These are phyloP conservation scores for Pseudogymnoascus destructans DNA, from an alignment of 2,329 filamentous ascomycete genomes.

Conservation along the genomic window DNA sequence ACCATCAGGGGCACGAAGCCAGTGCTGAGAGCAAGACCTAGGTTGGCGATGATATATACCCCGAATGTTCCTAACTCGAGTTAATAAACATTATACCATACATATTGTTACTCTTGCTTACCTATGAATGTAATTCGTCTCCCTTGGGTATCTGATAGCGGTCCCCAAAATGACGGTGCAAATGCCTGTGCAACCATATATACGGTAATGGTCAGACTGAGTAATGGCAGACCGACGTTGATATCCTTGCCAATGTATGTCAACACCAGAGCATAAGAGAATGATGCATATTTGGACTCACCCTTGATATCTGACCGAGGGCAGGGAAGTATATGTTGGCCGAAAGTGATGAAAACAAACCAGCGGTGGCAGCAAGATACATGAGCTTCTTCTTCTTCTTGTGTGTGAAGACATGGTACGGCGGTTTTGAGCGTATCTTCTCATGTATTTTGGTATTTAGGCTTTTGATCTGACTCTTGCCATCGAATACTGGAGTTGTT, in stretches of 20 bases:
- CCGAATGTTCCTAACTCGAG: slow-evolving; percentile 29
- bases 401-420: slow-evolving; percentile 28
- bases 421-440: slow-evolving; percentile 16
- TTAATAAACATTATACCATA: not conserved
- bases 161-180: slow-evolving; percentile 35
- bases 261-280: not conserved
- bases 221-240: slow-evolving; percentile 21
- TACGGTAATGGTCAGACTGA: slow-evolving; percentile 32
- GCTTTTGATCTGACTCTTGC: slow-evolving; percentile 8
- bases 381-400: slow-evolving; percentile 34
- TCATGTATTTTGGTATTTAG: slow-evolving; percentile 8
- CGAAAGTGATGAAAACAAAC: slow-evolving; percentile 39
- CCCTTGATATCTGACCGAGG: slow-evolving; percentile 28
- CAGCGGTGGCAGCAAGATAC: slow-evolving; percentile 36
- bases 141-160: slow-evolving; percentile 35
- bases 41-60: slow-evolving; percentile 35
- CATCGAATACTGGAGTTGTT: not conserved
- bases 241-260: slow-evolving; percentile 18
- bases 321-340: slow-evolving; percentile 40
- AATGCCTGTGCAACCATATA: slow-evolving; percentile 40
- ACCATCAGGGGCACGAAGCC: slow-evolving; percentile 33
- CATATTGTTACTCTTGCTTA: slow-evolving; percentile 10
- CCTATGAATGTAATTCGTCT: slow-evolving; percentile 27
- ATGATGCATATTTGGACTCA: slow-evolving; percentile 14
- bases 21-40: slow-evolving; percentile 32